A percentile compares a stretch with the other conserved stretches of the same genome.
These are phyloP conservation scores for Trichosporon asahii DNA, from an alignment of 1,284 basidiomycete genomes.

Conservation along the genomic window DNA sequence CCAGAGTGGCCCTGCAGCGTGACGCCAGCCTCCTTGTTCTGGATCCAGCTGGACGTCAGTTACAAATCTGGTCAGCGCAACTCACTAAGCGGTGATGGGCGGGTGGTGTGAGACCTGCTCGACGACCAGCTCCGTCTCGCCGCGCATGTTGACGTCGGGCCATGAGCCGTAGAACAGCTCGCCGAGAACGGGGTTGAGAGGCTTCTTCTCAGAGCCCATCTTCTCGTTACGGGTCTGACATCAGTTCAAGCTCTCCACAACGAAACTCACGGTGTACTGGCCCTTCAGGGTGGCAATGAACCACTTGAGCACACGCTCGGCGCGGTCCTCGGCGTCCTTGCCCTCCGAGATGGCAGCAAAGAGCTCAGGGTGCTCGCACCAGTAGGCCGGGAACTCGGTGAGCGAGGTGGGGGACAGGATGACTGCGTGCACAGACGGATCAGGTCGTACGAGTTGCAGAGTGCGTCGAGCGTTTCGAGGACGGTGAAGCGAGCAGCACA, in stretches of 20 bases:
- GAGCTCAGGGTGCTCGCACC: constrained; percentile 82
- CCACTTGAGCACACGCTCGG: constrained; percentile 77
- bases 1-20: constrained; percentile 84
- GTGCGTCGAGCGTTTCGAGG: neutral
- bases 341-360: constrained; percentile 80
- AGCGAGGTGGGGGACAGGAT: constrained; percentile 73
- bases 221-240: constrained; percentile 73
- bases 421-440: constrained; percentile 49
- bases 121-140: constrained; percentile 80
- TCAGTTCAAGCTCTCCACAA: neutral
- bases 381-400: constrained; percentile 84
- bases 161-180: constrained; percentile 92
- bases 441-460: constrained; percentile 6
- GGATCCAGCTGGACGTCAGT: constrained; percentile 61
- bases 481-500: no score
- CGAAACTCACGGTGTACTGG: constrained; percentile 68
- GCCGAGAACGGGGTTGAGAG: constrained; percentile 91
- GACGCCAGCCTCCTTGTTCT: constrained; percentile 77
- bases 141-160: constrained; percentile 74
- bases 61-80: neutral
- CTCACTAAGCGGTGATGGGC: constrained; percentile 61
- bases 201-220: constrained; percentile 97
- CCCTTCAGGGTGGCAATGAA: constrained; percentile 92
- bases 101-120: constrained; percentile 98
- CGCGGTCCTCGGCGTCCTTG: constrained; percentile 66